Percentiles rank a stretch among this genome's conserved stretches.
Conservation (phyloP, 2,329 filamentous ascomycete genomes). For the Talaromyces sp. region DNA sequence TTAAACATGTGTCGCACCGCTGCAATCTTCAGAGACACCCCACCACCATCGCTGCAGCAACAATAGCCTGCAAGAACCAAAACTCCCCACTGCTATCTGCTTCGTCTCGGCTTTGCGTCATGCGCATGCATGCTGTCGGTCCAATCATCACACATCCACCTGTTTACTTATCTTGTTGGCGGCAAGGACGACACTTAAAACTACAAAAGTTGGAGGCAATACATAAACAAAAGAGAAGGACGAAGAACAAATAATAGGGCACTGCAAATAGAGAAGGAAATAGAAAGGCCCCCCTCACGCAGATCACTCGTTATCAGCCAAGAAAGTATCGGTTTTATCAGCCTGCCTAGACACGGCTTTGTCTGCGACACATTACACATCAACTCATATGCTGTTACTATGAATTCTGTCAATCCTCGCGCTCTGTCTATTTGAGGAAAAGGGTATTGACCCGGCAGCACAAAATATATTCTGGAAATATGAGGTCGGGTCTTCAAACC, state of each 20-base stretch:
- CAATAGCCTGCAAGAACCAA: not conserved
- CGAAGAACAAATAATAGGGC: not conserved
- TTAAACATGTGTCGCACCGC: not conserved
- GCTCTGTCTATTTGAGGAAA: not conserved
- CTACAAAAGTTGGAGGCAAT: not conserved
- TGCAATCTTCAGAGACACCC: not conserved
- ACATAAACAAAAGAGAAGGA: not conserved
- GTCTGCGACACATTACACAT: not conserved
- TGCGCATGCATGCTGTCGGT: not conserved
- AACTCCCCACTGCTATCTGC: not conserved
- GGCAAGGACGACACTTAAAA: not conserved
- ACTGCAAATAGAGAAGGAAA: not conserved
- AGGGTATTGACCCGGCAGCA: not conserved
- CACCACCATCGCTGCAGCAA: slow-evolving; percentile 2
- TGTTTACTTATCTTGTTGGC: not conserved
- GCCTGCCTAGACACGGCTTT: not conserved
- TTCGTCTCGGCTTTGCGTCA: not conserved
- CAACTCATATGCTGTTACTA: not conserved
- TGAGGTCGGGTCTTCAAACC: slow-evolving; percentile 17
- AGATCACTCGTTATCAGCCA: slow-evolving; percentile 6
- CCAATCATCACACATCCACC: not conserved
- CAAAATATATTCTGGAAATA: not conserved
- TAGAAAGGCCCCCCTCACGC: not conserved
- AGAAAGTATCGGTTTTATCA: not conserved
- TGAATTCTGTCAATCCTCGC: not conserved